phyloP scores from a whole-genome alignment of 345 rosid species.

The Camelina laxa region DNA sequence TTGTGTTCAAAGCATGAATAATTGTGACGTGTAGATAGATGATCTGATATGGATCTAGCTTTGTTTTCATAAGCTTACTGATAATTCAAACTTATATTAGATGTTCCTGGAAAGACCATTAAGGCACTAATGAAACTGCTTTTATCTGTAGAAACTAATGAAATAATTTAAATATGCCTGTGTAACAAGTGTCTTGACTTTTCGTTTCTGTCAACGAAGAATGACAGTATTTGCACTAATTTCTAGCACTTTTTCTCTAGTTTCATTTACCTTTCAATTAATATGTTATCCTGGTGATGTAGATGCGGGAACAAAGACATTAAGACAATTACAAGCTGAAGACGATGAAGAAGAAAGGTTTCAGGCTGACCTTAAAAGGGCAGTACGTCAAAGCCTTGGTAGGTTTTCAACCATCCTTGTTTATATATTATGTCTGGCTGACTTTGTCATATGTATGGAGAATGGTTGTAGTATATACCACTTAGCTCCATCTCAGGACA shows the following conservation, averaged over 20 bases:
- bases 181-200: slow-evolving; percentile 8
- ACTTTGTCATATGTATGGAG: background rate
- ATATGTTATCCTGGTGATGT: slow-evolving; percentile 43
- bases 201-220: slow-evolving; percentile 7
- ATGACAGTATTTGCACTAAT: slow-evolving; percentile 14
- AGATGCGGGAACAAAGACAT: slow-evolving; percentile 63
- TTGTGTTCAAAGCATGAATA: background rate
- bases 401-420: slow-evolving; percentile 35
- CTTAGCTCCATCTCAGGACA: background rate
- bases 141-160: background rate
- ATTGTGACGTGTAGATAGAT: background rate
- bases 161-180: background rate
- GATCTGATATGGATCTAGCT: background rate
- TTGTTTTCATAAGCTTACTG: slow-evolving; percentile 9
- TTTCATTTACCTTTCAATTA: slow-evolving; percentile 25
- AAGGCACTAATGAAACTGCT: background rate
- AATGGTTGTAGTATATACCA: background rate
- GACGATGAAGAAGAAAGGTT: slow-evolving; percentile 91
- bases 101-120: slow-evolving; percentile 3
- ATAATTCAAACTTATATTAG: slow-evolving; percentile 9
- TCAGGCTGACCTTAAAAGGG: slow-evolving; percentile 87
- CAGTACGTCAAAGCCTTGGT: slow-evolving; percentile 93
- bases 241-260: slow-evolving; percentile 2
- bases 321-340: slow-evolving; percentile 75
- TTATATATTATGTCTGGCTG: slow-evolving; percentile 8